A percentile compares a stretch with the other conserved stretches of the same genome.
These are phyloP conservation scores for Sicyos baderoa DNA, from an alignment of 306 rosid species.

Conservation along the genomic window DNA sequence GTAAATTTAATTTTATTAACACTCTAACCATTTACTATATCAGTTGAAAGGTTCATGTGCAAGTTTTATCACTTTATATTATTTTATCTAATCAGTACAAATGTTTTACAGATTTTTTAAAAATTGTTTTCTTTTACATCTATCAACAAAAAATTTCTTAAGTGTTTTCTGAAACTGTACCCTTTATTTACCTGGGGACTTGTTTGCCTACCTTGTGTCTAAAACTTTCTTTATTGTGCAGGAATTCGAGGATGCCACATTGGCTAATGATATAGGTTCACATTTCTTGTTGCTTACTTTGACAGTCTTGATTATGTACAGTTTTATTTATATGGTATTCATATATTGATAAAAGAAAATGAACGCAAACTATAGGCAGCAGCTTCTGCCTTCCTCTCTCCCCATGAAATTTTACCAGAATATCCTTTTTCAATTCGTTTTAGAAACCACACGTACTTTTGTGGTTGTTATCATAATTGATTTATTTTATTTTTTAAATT, in stretches of 20 bases:
- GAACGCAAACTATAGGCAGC: background rate
- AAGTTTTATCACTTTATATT: background rate
- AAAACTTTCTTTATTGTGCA: conserved; percentile 40
- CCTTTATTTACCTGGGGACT: background rate
- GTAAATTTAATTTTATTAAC: too few relatives aligned
- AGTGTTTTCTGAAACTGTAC: background rate
- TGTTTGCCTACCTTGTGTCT: conserved; percentile 25
- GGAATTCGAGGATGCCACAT: conserved; percentile 42
- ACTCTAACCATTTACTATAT: background rate
- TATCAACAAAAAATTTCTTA: background rate
- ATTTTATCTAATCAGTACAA: background rate
- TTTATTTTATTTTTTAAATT: background rate
- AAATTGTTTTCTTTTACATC: background rate
- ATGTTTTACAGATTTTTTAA: background rate
- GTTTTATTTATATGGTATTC: background rate
- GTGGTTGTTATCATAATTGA: background rate
- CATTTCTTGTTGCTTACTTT: conserved; percentile 5
- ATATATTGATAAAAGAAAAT: background rate
- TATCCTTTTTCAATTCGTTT: background rate
- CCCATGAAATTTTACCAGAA: background rate
- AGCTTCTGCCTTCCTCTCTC: background rate
- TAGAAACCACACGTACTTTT: background rate
- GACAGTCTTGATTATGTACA: conserved; percentile 4
- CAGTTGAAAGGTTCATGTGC: background rate
- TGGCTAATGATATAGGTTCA: conserved; percentile 73